Conservation (phyloP, 352 stramenopile species). For the Globisporangium solare region DNA sequence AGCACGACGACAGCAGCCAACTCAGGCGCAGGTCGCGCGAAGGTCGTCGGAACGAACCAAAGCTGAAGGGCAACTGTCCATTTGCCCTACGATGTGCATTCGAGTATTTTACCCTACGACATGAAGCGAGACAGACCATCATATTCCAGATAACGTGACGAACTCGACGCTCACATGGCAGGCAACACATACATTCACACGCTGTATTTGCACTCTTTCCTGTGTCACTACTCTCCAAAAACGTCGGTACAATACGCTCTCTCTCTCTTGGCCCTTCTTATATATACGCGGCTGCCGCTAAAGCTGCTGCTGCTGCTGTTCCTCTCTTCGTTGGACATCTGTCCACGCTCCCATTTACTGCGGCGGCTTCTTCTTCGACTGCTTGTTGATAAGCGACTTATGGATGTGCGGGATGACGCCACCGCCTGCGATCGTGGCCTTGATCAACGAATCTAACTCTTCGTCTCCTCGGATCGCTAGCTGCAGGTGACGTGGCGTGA, state of each 20-base stretch:
- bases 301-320: not conserved
- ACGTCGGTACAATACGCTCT: not conserved
- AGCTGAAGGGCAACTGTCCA: not conserved
- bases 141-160: too few species aligned
- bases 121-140: too few species aligned
- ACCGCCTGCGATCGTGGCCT: slow-evolving; percentile 99
- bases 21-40: not conserved
- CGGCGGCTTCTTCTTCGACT: slow-evolving; percentile 83
- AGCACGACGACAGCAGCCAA: not conserved
- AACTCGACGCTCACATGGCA: too few species aligned
- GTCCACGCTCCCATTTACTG: slow-evolving; percentile 31
- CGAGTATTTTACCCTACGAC: too few species aligned
- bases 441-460: slow-evolving; percentile 99
- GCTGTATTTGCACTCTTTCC: not conserved
- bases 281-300: slow-evolving; percentile 11
- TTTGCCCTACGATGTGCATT: too few species aligned
- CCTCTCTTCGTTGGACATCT: slow-evolving; percentile 5
- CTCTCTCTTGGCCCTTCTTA: slow-evolving; percentile 3
- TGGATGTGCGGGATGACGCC: slow-evolving; percentile 99
- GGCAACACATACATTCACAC: not conserved
- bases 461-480: slow-evolving; percentile 99
- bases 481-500: slow-evolving; percentile 99
- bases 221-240: not conserved
- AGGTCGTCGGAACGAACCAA: not conserved
- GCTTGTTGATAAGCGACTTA: slow-evolving; percentile 99